Conservation (phyloP, 2,329 filamentous ascomycete species). For the Pseudocercospora vitis region DNA sequence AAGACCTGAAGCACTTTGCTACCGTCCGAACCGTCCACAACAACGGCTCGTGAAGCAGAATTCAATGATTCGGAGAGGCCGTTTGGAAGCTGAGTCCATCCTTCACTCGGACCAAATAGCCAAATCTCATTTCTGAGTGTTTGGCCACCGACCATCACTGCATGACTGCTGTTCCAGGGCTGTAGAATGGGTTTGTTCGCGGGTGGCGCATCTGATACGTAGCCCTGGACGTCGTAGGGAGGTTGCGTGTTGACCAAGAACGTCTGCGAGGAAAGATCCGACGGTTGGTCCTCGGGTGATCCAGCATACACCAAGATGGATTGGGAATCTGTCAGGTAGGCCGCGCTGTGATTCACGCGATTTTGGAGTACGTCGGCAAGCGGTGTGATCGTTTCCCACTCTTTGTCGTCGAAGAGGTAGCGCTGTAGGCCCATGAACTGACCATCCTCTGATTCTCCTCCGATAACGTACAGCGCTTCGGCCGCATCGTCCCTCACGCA, state of each 20-base stretch:
- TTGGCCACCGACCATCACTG: constrained; percentile 73
- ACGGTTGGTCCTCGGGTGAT: constrained; percentile 58
- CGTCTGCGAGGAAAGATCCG: constrained; percentile 66
- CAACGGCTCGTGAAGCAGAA: constrained; percentile 47
- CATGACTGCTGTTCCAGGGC: constrained; percentile 69
- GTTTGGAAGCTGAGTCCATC: constrained; percentile 68
- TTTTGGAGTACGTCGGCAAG: constrained; percentile 60
- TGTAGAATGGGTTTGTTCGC: constrained; percentile 70
- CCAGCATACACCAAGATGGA: constrained; percentile 81
- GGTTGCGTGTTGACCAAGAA: constrained; percentile 68
- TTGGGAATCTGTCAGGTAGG: constrained; percentile 69
- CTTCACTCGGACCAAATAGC: constrained; percentile 63
- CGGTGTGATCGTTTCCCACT: constrained; percentile 59
- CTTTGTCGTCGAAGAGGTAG: constrained; percentile 57
- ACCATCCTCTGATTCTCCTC: constrained; percentile 61
- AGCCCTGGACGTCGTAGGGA: constrained; percentile 64
- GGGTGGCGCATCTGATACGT: constrained; percentile 60
- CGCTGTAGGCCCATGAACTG: constrained; percentile 74
- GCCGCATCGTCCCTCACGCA: constrained; percentile 70
- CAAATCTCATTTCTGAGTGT: constrained; percentile 66
- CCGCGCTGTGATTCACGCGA: constrained; percentile 71
- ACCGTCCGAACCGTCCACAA: constrained; percentile 71
- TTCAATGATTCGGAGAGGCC: constrained; percentile 55
- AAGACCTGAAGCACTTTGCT: constrained; percentile 79
- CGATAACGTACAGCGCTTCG: constrained; percentile 74